Evolutionary conservation across 805 yeast genomes (phyloP).

Genomic region (Millerozyma miso): DNA sequence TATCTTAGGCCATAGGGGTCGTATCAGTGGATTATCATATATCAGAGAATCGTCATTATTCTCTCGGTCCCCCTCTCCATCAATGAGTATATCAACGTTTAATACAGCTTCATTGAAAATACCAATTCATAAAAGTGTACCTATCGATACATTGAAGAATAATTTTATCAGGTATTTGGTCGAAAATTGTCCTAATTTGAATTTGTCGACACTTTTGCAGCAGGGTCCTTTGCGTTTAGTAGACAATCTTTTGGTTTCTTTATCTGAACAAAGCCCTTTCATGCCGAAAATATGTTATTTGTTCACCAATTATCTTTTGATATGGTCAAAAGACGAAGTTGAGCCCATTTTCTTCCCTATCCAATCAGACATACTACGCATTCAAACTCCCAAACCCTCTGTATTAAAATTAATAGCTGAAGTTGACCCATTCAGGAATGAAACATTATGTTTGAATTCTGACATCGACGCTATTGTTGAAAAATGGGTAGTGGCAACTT

Average conservation of each 20-base stretch:
- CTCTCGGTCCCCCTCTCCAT: constrained; percentile 18
- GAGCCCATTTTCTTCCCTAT: constrained; percentile 11
- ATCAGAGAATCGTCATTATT: not conserved
- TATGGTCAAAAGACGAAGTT: constrained; percentile 12
- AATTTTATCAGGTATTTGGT: constrained; percentile 26
- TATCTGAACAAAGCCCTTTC: constrained; percentile 7
- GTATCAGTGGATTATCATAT: not conserved
- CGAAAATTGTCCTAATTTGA: constrained; percentile 17
- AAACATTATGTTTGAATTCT: constrained; percentile 23
- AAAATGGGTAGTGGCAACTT: constrained; percentile 41
- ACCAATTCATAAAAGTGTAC: constrained; percentile 11
- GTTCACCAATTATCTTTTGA: constrained; percentile 29
- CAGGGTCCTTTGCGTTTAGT: constrained; percentile 35
- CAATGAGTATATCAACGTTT: constrained; percentile 14
- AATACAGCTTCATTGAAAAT: constrained; percentile 16
- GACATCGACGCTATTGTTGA: constrained; percentile 30
- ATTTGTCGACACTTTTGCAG: constrained; percentile 21
- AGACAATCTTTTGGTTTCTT: constrained; percentile 26
- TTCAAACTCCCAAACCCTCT: constrained; percentile 21
- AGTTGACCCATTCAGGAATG: constrained; percentile 3
- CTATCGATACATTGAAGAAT: constrained; percentile 26
- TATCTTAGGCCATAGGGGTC: not conserved
- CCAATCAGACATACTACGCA: constrained; percentile 5
- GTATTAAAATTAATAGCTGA: constrained; percentile 16
- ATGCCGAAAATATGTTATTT: constrained; percentile 21